Percentiles rank a stretch among this genome's conserved stretches.
phyloP scores from a whole-genome alignment of 306 rosid genomes.

The Arachis hypogaea region DNA sequence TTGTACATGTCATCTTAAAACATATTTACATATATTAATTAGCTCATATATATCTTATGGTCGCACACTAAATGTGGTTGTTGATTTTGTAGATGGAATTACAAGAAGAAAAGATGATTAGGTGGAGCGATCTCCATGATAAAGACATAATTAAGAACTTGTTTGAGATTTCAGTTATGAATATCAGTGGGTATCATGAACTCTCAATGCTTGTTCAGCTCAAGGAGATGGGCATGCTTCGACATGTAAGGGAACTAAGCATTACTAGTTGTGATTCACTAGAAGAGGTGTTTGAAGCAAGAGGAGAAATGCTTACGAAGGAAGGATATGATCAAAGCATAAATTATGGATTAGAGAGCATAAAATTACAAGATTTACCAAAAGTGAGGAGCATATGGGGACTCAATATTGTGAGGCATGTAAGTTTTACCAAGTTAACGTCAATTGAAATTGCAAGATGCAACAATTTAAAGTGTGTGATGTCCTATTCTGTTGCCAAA shows the following conservation, averaged over 20 bases:
- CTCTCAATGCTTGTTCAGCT: too few species aligned
- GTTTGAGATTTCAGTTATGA: not conserved
- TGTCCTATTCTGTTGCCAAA: conserved; percentile 19
- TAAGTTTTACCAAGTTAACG: not conserved
- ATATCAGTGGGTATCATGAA: too few species aligned
- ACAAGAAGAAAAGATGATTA: not conserved
- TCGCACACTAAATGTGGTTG: too few species aligned
- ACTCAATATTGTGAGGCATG: not conserved
- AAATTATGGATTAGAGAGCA: not conserved
- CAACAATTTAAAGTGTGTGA: not conserved
- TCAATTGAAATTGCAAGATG: fast-evolving
- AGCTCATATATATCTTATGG: too few species aligned
- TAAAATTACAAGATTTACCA: not conserved
- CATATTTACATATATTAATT: not conserved
- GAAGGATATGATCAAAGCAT: not conserved
- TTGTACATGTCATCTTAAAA: conserved; percentile 4
- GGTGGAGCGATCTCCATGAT: too few species aligned
- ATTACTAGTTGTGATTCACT: not conserved
- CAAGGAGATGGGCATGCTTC: not conserved
- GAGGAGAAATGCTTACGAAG: not conserved
- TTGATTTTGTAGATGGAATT: not conserved
- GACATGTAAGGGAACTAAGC: not conserved
- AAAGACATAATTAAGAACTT: too few species aligned
- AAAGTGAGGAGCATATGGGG: not conserved
- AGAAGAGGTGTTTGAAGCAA: not conserved